Percentiles rank a stretch among this genome's conserved stretches.
phyloP scores from a whole-genome alignment of 1,284 basidiomycete genomes.

The Trichosporon ovoides region DNA sequence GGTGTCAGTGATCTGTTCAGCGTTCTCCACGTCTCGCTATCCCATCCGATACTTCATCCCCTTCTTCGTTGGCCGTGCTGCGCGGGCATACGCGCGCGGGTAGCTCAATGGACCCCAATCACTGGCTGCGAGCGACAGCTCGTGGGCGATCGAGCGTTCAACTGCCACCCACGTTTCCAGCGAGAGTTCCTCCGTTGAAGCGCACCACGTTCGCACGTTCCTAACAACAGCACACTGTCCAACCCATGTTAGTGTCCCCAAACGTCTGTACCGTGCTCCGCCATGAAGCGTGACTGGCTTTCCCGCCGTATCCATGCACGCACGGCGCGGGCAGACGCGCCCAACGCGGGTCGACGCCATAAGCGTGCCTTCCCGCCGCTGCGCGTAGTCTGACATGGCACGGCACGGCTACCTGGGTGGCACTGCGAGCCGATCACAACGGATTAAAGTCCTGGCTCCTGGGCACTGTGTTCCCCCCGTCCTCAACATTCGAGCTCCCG shows the following conservation, averaged over 20 bases:
- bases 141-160: neutral
- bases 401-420: slow-evolving; percentile 2
- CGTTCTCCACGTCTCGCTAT: too few species aligned
- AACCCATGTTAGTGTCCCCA: slow-evolving; percentile 5
- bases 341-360: neutral
- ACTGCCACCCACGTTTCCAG: slow-evolving; percentile 1
- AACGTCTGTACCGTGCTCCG: neutral
- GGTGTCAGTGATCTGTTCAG: too few species aligned
- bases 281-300: neutral
- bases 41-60: too few species aligned
- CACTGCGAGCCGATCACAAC: neutral
- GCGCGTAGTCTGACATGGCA: slow-evolving; percentile 2
- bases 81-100: neutral
- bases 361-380: neutral
- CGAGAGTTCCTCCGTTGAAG: neutral
- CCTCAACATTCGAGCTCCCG: neutral
- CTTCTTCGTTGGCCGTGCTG: too few species aligned
- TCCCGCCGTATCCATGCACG: neutral
- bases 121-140: neutral
- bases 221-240: neutral
- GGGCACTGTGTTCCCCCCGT: neutral
- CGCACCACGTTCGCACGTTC: slow-evolving; percentile 1
- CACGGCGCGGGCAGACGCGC: neutral
- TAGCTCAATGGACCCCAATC: neutral
- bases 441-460: slow-evolving; percentile 2